Evolutionary conservation across 257 asterid genomes (phyloP).

Genomic region (Solanum lycopersicoides): DNA sequence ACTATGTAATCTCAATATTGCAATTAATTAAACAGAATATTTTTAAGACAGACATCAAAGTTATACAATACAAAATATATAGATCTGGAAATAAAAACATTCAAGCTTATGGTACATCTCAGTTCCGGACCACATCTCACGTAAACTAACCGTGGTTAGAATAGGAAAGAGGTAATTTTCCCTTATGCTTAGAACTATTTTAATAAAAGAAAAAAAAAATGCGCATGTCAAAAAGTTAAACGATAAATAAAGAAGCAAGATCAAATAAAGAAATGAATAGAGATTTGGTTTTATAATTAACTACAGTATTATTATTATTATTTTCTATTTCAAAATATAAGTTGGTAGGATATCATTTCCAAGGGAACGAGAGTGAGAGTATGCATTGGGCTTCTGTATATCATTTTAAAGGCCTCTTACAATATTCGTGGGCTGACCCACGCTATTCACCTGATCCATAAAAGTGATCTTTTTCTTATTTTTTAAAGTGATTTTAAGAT

Average conservation of each 20-base stretch:
- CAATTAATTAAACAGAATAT: background rate
- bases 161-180: background rate
- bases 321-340: background rate
- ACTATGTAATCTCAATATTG: background rate
- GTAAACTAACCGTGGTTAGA: background rate
- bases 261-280: background rate
- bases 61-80: too few relatives aligned
- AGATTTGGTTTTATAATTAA: background rate
- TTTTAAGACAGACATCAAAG: background rate
- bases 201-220: too few relatives aligned
- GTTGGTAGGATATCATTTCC: background rate
- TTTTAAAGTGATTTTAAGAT: background rate
- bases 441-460: background rate
- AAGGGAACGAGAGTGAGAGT: background rate
- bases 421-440: background rate
- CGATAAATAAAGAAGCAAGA: background rate
- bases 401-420: background rate
- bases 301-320: background rate
- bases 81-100: too few relatives aligned
- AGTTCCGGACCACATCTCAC: too few relatives aligned
- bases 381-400: background rate
- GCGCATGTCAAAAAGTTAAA: background rate
- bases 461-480: background rate
- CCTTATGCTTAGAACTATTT: too few relatives aligned
- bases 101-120: too few relatives aligned